A percentile compares a stretch with the other conserved stretches of the same genome.
These are phyloP conservation scores for Raffaelea ambrosiae DNA, from an alignment of 2,329 filamentous ascomycete genomes.

Conservation along the genomic window DNA sequence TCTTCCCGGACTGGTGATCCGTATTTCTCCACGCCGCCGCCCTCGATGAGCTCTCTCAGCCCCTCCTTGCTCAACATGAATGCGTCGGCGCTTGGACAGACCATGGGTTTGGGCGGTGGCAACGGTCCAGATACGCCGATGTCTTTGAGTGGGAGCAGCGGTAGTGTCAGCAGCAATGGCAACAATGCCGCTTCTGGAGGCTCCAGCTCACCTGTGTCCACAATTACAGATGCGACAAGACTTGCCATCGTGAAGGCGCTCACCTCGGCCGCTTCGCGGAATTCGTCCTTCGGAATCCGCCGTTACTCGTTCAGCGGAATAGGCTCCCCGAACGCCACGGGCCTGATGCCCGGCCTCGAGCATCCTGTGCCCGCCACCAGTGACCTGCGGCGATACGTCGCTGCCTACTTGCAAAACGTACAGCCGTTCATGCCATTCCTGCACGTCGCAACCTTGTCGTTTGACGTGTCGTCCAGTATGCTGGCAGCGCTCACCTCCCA, in stretches of 20 bases:
- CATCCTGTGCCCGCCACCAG: slow-evolving; percentile 64
- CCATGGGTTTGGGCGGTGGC: slow-evolving; percentile 47
- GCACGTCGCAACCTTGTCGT: slow-evolving; percentile 84
- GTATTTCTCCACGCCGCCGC: slow-evolving; percentile 71
- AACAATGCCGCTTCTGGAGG: slow-evolving; percentile 39
- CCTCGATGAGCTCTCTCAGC: slow-evolving; percentile 65
- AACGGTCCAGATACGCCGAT: slow-evolving; percentile 63
- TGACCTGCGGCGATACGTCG: slow-evolving; percentile 84
- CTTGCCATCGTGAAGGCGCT: slow-evolving; percentile 52
- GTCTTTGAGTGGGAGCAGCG: slow-evolving; percentile 54
- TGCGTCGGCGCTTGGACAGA: slow-evolving; percentile 53
- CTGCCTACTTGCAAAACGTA: slow-evolving; percentile 83
- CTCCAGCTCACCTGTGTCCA: slow-evolving; percentile 46
- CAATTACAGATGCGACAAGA: slow-evolving; percentile 57
- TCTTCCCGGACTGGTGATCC: slow-evolving; percentile 43
- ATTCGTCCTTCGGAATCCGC: slow-evolving; percentile 46
- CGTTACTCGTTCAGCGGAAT: slow-evolving; percentile 56
- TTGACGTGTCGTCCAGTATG: slow-evolving; percentile 52
- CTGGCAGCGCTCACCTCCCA: slow-evolving; percentile 30
- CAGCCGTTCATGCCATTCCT: slow-evolving; percentile 94
- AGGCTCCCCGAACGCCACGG: slow-evolving; percentile 42
- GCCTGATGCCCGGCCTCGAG: slow-evolving; percentile 39
- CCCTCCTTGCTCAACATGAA: slow-evolving; percentile 59
- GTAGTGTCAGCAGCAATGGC: slow-evolving; percentile 8
- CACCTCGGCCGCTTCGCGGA: slow-evolving; percentile 35